Evolutionary conservation across 805 yeast genomes (phyloP).

Genomic region (Ogataea zsoltii): DNA sequence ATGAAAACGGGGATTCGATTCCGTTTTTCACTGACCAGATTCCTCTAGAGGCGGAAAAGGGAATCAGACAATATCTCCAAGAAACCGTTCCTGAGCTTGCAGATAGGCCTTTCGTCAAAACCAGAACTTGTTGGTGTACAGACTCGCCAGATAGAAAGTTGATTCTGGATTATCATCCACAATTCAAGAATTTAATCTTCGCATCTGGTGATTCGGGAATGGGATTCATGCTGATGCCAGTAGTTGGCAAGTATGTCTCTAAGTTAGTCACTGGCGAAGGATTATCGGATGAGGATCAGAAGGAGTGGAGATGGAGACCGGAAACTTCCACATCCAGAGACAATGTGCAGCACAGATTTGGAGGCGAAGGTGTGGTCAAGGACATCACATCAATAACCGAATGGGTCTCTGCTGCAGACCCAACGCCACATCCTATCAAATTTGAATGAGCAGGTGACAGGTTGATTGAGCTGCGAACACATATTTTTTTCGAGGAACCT

Average conservation of each 20-base stretch:
- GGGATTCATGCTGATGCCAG: constrained; percentile 30
- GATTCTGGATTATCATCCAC: constrained; percentile 24
- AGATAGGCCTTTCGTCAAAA: constrained; percentile 18
- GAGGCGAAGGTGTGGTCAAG: constrained; percentile 31
- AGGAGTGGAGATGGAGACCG: constrained; percentile 16
- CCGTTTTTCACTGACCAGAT: constrained; percentile 36
- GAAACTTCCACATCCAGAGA: constrained; percentile 14
- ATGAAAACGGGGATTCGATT: constrained; percentile 26
- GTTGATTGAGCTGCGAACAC: too few species aligned
- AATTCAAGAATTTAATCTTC: constrained; percentile 15
- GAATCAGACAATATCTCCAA: constrained; percentile 23
- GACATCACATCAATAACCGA: constrained; percentile 29
- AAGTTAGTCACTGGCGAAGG: constrained; percentile 9
- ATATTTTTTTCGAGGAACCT: too few species aligned
- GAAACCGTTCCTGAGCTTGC: constrained; percentile 39
- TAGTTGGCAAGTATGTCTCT: constrained; percentile 23
- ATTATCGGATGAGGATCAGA: background rate
- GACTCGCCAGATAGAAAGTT: constrained; percentile 30
- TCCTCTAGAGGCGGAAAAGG: constrained; percentile 23
- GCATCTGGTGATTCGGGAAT: constrained; percentile 31
- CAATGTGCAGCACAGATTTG: constrained; percentile 29
- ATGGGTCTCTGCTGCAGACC: constrained; percentile 27
- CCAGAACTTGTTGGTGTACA: constrained; percentile 31
- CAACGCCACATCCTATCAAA: constrained; percentile 16
- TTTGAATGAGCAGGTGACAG: too few species aligned